Evolutionary conservation across 345 rosid genomes (phyloP), one percentile per base, ranked within the genome.

Genomic region (Limnanthes douglasii): DNA sequence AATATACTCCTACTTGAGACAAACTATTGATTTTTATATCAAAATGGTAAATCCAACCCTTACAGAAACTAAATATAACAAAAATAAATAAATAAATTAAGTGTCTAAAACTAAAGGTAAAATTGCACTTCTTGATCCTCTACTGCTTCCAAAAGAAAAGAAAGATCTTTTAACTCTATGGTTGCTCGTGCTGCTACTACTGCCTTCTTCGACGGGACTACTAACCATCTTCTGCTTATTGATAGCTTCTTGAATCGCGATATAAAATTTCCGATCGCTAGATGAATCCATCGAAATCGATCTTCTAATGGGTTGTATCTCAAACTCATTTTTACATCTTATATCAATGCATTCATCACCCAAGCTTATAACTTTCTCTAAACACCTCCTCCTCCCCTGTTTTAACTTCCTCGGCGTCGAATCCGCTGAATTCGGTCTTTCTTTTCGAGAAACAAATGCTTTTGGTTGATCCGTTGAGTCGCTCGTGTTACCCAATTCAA

Each of bases 251-350:
- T 72, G 96, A 30, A 78, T 58, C 4, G 86, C 75, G 16, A 62
- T 15, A 48, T 58, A 65, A 1, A 80, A 56, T 18, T 72, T 72
- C n/a, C 78, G 69, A 43, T 84, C 93, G 1, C 51, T 62, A 0
- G 86, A 78, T 2, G 96, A 84, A 37, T 90, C 96, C 98, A 84
- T 70, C 2, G 98, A 90, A 16, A 90, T 53, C 1, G 98, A 90
- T 52, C 98, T 77, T 48, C 98, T 57, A 13, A 90, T 62, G 9
- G 92, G 85, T 34, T 75, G 77, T 21, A 90, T 55, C 31, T 59
- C 67, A 21, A 77, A 80, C 5, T 67, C 61, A 25, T 64, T 61
- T 34, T 68, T 64, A 8, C 63, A 60, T 54, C 96, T 67, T 1
- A 52, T 70, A 18, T 78, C 67, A 41, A 90, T 83, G 10, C 83